phyloP scores from a whole-genome alignment of 2,329 filamentous ascomycete genomes.

The Aureobasidium sp. region DNA sequence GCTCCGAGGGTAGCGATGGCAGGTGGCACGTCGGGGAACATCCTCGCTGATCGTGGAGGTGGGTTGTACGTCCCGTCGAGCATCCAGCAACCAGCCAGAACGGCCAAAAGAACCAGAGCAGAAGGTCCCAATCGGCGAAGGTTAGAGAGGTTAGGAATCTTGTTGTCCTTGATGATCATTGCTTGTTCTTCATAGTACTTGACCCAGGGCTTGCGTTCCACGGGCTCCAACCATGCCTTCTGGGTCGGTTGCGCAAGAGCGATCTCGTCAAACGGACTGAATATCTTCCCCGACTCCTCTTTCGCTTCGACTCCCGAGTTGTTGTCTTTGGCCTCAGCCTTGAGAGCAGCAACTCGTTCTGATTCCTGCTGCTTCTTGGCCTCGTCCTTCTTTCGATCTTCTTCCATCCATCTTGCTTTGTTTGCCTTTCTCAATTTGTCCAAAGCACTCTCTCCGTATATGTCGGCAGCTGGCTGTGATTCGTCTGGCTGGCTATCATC shows the following conservation, averaged over 20 bases:
- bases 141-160: constrained; percentile 22
- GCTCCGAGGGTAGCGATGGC: constrained; percentile 55
- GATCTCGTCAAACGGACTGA: constrained; percentile 9
- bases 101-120: constrained; percentile 28
- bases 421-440: constrained; percentile 20
- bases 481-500: constrained; percentile 16
- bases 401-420: constrained; percentile 18
- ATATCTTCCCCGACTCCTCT: background rate
- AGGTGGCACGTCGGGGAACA: constrained; percentile 54
- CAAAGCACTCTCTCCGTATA: constrained; percentile 22
- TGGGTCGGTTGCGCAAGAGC: constrained; percentile 2
- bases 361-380: constrained; percentile 16
- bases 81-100: constrained; percentile 22
- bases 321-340: background rate
- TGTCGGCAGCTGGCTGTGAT: constrained; percentile 20
- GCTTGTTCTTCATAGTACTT: constrained; percentile 30
- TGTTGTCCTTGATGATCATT: constrained; percentile 25
- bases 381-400: constrained; percentile 20
- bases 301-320: background rate
- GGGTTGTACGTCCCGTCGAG: constrained; percentile 44
- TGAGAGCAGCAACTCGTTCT: constrained; percentile 11
- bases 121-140: constrained; percentile 39
- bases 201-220: constrained; percentile 26
- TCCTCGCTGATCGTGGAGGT: constrained; percentile 38
- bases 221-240: constrained; percentile 22